Conservation (phyloP, 176 grass and related monocot genomes). For the Phyllostachys edulis region DNA sequence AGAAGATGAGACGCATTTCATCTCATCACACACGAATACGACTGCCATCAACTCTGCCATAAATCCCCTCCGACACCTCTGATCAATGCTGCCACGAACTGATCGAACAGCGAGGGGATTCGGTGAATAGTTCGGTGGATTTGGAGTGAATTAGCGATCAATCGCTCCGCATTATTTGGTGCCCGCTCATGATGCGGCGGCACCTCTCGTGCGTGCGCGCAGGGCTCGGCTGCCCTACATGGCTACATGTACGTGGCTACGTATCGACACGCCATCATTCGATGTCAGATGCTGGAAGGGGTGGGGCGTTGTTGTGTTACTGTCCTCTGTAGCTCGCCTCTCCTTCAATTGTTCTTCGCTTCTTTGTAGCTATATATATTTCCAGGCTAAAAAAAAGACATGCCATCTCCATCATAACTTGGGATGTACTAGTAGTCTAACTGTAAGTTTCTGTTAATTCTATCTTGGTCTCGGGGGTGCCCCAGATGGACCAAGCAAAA, state of each 20-base stretch:
- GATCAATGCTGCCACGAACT: constrained; percentile 33
- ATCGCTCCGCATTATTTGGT: not conserved
- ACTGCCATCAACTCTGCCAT: constrained; percentile 6
- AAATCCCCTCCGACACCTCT: not conserved
- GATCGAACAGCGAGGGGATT: constrained; percentile 14
- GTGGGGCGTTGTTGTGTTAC: not conserved
- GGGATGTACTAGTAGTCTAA: not conserved
- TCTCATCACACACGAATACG: constrained; percentile 9
- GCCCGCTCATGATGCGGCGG: not conserved
- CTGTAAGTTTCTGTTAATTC: not conserved
- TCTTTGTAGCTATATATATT: not conserved
- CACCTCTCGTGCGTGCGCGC: not conserved
- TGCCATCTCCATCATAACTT: not conserved
- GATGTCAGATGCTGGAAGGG: not conserved
- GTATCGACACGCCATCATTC: not conserved
- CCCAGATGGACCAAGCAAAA: not conserved
- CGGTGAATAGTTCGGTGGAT: constrained; percentile 20
- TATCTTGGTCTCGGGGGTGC: not conserved
- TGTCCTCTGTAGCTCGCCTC: not conserved
- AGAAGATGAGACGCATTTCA: not conserved
- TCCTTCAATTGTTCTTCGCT: not conserved
- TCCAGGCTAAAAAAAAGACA: not conserved
- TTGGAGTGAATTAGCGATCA: not conserved
- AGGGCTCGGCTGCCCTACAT: not conserved
- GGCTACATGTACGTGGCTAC: not conserved